Evolutionary conservation across 495 filamentous ascomycete genomes (phyloP), one percentile per base, ranked within the genome.

Genomic region (Pyrenula aspistea): DNA sequence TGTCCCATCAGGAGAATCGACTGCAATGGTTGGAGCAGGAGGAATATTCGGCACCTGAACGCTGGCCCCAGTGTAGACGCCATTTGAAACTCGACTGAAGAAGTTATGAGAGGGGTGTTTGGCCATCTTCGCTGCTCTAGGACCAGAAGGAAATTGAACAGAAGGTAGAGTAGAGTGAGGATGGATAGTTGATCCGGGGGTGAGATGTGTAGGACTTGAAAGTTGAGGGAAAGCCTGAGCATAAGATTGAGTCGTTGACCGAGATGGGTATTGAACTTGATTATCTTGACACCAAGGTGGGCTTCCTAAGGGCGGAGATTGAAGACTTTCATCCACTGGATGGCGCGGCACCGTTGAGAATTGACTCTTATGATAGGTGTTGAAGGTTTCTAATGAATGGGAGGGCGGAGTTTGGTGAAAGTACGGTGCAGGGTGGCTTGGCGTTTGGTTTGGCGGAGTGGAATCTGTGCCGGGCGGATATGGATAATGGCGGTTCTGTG

Each of bases 171-270:
- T 8, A 15, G 31, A 8, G 4, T 42, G 31, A 42, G 31, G 15
- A 8, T 55, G 54, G 78, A 77, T 2, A 82, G 67, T 4, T 78
- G 72, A 53, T 75, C 77, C 58, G 82, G 78, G 15, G 81, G 66
- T 15, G 75, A 78, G 21, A 66, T 69, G 52, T 69, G 59, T 10
- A 82, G 61, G 2, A 68, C 67, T 2, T 74, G 59, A 12, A 56
- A 53, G 53, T 61, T 68, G 22, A 42, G 31, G 31, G 31, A 8
- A 15, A 42, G 31, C 8, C 15, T 42, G 4, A 15, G 31, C 4
- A 15, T 42, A 42, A 42, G 31, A 15, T 42, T 4, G 31, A 8
- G 31, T 42, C 31, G 8, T 42, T 42, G 15, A n/a, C n/a, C n/a
- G n/a, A n/a, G n/a, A n/a, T n/a, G n/a, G n/a, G n/a, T n/a, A n/a